These are phyloP conservation scores for Glycine soja DNA, from an alignment of 306 rosid genomes.

Conservation along the genomic window DNA sequence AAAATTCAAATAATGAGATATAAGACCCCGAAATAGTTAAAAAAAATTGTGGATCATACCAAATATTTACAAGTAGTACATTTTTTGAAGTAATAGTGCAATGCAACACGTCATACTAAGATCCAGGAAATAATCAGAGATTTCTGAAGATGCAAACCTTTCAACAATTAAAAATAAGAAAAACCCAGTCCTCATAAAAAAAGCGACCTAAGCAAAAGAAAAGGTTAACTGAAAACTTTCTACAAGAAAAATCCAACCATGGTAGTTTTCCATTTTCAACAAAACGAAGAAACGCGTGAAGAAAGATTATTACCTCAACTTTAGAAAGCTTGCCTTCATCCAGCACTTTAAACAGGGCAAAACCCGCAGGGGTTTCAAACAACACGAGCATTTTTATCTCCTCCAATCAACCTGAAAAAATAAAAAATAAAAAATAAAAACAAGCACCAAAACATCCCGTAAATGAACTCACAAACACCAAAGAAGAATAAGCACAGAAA, in stretches of 20 bases:
- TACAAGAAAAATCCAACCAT: background rate
- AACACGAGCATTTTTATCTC: constrained; percentile 69
- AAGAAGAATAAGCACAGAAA: background rate
- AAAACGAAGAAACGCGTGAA: background rate
- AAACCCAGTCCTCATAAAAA: background rate
- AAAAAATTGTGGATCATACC: background rate
- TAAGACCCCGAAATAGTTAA: background rate
- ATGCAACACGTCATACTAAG: no score
- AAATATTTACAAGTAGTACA: background rate
- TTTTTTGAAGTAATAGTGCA: background rate
- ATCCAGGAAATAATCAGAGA: background rate
- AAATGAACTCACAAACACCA: background rate
- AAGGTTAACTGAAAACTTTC: background rate
- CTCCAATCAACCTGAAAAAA: constrained; percentile 50
- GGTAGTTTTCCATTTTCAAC: background rate
- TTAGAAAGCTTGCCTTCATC: constrained; percentile 82
- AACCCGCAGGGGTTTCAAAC: constrained; percentile 84
- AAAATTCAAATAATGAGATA: background rate
- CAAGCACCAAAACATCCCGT: background rate
- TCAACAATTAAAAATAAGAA: background rate
- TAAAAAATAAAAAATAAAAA: background rate
- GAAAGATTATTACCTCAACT: constrained; percentile 65
- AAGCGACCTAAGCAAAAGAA: background rate
- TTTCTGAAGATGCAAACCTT: background rate
- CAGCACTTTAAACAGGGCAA: constrained; percentile 79